Evolutionary conservation across 306 rosid species (phyloP).

Genomic region (barrel medic (Medicago truncatula)): DNA sequence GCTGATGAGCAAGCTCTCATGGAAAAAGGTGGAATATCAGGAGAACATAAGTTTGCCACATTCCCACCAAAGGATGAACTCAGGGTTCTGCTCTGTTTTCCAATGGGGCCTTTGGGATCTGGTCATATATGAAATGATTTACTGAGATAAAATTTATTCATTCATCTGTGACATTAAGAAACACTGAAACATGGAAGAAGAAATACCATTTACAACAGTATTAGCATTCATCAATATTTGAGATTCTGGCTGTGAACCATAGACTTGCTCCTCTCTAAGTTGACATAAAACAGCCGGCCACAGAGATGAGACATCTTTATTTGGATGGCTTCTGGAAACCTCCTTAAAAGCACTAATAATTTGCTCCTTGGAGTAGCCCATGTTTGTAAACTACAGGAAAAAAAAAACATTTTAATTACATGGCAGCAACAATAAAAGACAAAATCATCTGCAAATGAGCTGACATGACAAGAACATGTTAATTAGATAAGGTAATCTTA

Average conservation of each 20-base stretch:
- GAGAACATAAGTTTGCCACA: conserved; percentile 40
- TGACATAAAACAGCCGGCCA: conserved; percentile 88
- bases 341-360: conserved; percentile 60
- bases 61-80: conserved; percentile 49
- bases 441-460: conserved; percentile 7
- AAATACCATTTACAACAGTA: conserved; percentile 47
- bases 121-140: conserved; percentile 41
- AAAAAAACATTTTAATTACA: conserved; percentile 21
- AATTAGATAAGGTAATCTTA: conserved; percentile 29
- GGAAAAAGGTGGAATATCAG: conserved; percentile 45
- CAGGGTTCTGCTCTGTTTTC: conserved; percentile 44
- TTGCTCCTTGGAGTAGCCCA: conserved; percentile 88
- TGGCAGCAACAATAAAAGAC: background rate
- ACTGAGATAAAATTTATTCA: conserved; percentile 26
- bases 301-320: conserved; percentile 65
- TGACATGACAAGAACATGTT: conserved; percentile 13
- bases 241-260: conserved; percentile 58
- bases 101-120: conserved; percentile 57
- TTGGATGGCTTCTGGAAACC: conserved; percentile 59
- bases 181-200: conserved; percentile 12
- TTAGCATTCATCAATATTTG: conserved; percentile 36
- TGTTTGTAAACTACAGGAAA: conserved; percentile 60
- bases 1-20: conserved; percentile 76
- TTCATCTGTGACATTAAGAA: conserved; percentile 24
- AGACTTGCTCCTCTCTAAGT: conserved; percentile 77